Evolutionary conservation across 164 flowering plant species (phyloP), one percentile per base, ranked within the genome.

Genomic region (Tetrastigma voinierianum): DNA sequence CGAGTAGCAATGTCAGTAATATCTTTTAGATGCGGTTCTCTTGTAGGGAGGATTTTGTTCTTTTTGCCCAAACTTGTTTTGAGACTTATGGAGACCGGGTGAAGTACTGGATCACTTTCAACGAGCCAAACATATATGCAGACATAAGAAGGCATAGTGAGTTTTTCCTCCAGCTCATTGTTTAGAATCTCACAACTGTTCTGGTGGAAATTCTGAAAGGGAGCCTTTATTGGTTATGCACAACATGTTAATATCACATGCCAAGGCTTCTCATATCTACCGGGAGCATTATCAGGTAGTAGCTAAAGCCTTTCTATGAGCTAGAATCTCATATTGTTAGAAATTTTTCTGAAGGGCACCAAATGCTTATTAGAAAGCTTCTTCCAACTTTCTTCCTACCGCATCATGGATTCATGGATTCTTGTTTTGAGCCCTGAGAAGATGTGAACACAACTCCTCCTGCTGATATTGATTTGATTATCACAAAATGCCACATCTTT

Each of bases 91-190:
- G 73, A 6, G 73, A 69, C 43, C 64, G 67, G 23, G 75, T 72
- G 32, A 67, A 67, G 65, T 20, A 72, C 21, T 72, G 71, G 76
- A 57, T 23, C 3, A 72, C 76, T 43, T 67, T 72, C 10, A 67
- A 67, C 51, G 76, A 72, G 24, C 76, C 72, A 16, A 69, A 74
- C 64, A 2, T 70, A 21, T 9, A 14, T 19, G 19, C 57, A 1
- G 8, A 49, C 16, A n/a, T 59, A 25, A 69, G 24, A 25, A 69
- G 24, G 5, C 69, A 74, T 46, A 15, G 10, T 73, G 77, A 18
- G 5, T 6, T 10, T 65, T n/a, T 20, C 77, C 77, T 2, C 77
- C 77, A 15, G 25, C 23, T 32, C 77, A 16, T 57, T 65, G 73
- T 51, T 74, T 73, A 18, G 55, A 45, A 0, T 69, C 72, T 11